Base-by-base conservation (phyloP, 768 basidiomycete genomes). In the Russula earlei region DNA sequence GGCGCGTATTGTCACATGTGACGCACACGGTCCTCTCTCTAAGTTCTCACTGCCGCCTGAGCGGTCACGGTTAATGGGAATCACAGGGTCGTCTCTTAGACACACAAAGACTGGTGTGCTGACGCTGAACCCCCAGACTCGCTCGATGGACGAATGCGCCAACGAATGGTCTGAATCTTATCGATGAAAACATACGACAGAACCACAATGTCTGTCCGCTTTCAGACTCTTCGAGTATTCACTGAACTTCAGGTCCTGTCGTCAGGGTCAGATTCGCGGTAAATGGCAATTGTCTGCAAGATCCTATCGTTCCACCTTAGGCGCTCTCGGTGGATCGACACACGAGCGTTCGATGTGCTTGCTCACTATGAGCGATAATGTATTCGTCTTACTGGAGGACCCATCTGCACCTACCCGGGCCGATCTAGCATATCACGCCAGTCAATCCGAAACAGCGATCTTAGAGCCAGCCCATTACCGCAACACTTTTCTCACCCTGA, bases 141-240 rank as follows among this genome's bases (percentile, higher is more conserved):
- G 88, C 85, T 41, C 78, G 88, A 61, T 89, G 87, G 88, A 77
- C 83, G 27, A 88, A 90, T 69, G 84, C 87, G n/a, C 87, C 88
- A 4, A 75, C 82, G 11, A 77, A 79, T 52, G 85, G 86, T 27
- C 68, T 90, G 20, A 77, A 83, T 49, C 75, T 84, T 47, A 82
- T 90, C 34, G 70, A 74, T 58, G 78, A 85, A 42, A 89, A 89
- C 61, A 82, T 91, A 43, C 56, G 73, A 2, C 72, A 75, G 36
- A 90, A 90, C 61, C 86, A 90, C 67, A 81, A 84, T 67, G 87
- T 71, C 62, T 60, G 76, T 69, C 41, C 52, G 22, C 49, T 58
- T 59, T 63, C 29, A 34, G 45, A 58, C 38, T 25, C 34, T 42
- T 17, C 22, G 42, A 10, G 58, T 56, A 52, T 37, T 59, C 54